Conservation (phyloP, 2,329 filamentous ascomycete genomes). For the Corynespora cassiicola region DNA sequence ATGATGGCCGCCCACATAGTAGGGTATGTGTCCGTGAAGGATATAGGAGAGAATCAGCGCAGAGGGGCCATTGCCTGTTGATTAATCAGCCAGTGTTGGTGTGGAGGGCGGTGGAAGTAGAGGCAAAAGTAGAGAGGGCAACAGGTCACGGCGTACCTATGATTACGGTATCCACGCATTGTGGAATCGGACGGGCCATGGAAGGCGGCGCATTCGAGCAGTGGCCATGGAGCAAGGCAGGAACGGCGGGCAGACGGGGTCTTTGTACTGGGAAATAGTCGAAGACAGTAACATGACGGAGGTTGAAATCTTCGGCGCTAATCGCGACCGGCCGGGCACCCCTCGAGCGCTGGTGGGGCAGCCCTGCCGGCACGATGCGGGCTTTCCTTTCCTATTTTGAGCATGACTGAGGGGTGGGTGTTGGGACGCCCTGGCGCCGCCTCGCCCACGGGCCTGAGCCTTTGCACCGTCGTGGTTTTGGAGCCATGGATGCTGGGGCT, state of each 20-base stretch:
- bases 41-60: conserved; percentile 69
- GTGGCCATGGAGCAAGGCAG: conserved; percentile 37
- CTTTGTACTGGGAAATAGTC: conserved; percentile 36
- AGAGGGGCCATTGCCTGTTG: conserved; percentile 65
- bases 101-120: not conserved
- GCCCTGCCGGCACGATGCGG: conserved; percentile 8
- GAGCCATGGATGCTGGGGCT: too few species aligned
- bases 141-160: conserved; percentile 32
- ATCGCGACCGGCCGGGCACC: conserved; percentile 6
- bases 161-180: conserved; percentile 49
- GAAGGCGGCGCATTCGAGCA: conserved; percentile 31
- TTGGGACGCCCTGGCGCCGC: not conserved
- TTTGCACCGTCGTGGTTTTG: not conserved
- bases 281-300: conserved; percentile 39
- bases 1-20: conserved; percentile 63
- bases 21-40: conserved; percentile 66
- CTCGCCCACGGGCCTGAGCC: too few species aligned
- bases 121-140: not conserved
- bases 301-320: conserved; percentile 35
- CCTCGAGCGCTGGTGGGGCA: not conserved
- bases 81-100: conserved; percentile 28
- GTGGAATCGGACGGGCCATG: conserved; percentile 46
- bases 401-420: conserved; percentile 6
- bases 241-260: conserved; percentile 14
- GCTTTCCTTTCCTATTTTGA: conserved; percentile 30